phyloP scores from a whole-genome alignment of 257 asterid species.

The Petunia secreta region DNA sequence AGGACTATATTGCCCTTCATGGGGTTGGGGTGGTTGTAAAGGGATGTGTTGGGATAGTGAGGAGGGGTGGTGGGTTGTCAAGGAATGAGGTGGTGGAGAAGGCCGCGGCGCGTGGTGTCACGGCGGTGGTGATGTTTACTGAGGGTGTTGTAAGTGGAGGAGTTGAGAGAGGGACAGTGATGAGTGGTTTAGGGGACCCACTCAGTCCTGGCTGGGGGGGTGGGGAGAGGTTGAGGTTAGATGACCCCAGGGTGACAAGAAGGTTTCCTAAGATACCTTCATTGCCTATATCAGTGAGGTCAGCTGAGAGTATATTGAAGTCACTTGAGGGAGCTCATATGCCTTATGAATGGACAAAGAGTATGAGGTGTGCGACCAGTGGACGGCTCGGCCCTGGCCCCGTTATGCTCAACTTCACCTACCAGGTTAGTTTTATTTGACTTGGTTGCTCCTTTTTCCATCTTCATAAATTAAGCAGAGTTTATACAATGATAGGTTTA shows the following conservation, averaged over 20 bases:
- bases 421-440: constrained; percentile 52
- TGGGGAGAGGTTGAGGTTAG: constrained; percentile 55
- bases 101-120: constrained; percentile 81
- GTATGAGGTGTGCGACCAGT: constrained; percentile 35
- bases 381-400: constrained; percentile 82
- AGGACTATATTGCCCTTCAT: constrained; percentile 62
- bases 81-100: constrained; percentile 67
- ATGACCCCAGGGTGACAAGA: constrained; percentile 52
- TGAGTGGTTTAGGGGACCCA: constrained; percentile 95
- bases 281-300: constrained; percentile 73
- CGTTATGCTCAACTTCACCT: constrained; percentile 67
- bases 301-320: constrained; percentile 60
- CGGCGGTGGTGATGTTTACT: constrained; percentile 89
- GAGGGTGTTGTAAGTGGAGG: constrained; percentile 62
- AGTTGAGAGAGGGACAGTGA: constrained; percentile 93
- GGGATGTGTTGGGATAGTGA: constrained; percentile 77
- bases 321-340: constrained; percentile 56
- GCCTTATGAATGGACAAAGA: constrained; percentile 64
- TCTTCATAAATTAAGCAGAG: not conserved
- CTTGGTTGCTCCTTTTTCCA: not conserved
- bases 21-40: constrained; percentile 56
- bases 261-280: constrained; percentile 81
- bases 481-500: not conserved
- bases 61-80: constrained; percentile 77
- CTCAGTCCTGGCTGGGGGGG: constrained; percentile 95